Percentiles rank a stretch among this genome's conserved stretches.
These are phyloP conservation scores for Aureobasidium sp. DNA, from an alignment of 2,329 filamentous ascomycete genomes.

Conservation along the genomic window DNA sequence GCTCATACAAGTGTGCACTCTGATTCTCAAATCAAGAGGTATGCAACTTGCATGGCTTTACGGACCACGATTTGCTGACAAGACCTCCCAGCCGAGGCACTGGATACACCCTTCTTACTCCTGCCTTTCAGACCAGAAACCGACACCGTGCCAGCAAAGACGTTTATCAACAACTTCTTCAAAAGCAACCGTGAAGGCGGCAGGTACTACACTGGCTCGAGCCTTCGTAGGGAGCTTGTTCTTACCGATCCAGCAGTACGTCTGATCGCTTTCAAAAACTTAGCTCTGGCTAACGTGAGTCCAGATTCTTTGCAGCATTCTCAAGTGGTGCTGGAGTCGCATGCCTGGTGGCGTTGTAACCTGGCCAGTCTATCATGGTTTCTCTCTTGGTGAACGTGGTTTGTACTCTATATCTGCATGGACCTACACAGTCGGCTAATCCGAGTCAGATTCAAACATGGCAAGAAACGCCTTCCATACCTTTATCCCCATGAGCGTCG, in stretches of 20 bases:
- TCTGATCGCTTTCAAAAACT: not conserved
- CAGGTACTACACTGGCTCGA: constrained; percentile 55
- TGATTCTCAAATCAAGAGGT: constrained; percentile 93
- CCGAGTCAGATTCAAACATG: constrained; percentile 71
- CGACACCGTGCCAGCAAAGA: constrained; percentile 84
- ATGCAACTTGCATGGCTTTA: constrained; percentile 30
- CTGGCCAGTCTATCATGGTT: constrained; percentile 95
- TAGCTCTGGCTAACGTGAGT: constrained; percentile 19
- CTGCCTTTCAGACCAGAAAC: constrained; percentile 90
- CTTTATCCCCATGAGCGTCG: constrained; percentile 89
- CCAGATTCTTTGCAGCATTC: constrained; percentile 83
- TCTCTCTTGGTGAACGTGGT: constrained; percentile 92
- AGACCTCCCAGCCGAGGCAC: constrained; percentile 48
- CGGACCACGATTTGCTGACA: not conserved
- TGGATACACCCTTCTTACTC: constrained; percentile 86
- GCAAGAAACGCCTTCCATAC: constrained; percentile 91
- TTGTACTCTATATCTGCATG: constrained; percentile 24
- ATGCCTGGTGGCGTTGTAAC: constrained; percentile 85
- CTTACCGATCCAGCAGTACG: constrained; percentile 87
- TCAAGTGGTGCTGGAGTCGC: constrained; percentile 98
- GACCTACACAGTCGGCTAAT: not conserved
- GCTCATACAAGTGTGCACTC: constrained; percentile 73
- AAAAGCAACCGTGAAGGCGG: constrained; percentile 57
- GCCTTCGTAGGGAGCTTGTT: constrained; percentile 75
- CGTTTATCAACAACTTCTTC: constrained; percentile 90